A percentile compares a stretch with the other conserved stretches of the same genome.
These are phyloP conservation scores for Leptographium radiaticola DNA, from an alignment of 2,329 filamentous ascomycete genomes.

Conservation along the genomic window DNA sequence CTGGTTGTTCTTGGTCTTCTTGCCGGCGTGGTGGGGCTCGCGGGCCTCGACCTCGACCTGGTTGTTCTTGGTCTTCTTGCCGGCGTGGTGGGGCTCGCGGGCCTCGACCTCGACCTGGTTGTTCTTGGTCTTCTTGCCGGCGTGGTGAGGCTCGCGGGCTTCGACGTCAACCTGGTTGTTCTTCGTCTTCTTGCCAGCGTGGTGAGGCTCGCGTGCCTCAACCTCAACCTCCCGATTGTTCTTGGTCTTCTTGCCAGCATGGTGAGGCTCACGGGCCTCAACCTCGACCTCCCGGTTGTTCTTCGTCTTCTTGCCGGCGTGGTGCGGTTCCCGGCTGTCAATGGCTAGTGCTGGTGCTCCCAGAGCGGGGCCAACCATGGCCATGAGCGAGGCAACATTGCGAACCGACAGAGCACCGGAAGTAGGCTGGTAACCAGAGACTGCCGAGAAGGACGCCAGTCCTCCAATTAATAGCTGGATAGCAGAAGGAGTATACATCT, in stretches of 20 bases:
- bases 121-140: slow-evolving; percentile 10
- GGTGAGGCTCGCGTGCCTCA: slow-evolving; percentile 9
- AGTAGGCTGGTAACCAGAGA: slow-evolving; percentile 16
- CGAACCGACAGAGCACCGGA: slow-evolving; percentile 11
- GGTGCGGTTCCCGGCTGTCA: slow-evolving; percentile 10
- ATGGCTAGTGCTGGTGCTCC: slow-evolving; percentile 9
- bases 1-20: slow-evolving; percentile 7
- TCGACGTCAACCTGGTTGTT: slow-evolving; percentile 10
- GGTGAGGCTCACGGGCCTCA: slow-evolving; percentile 8
- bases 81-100: slow-evolving; percentile 8
- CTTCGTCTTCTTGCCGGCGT: slow-evolving; percentile 10
- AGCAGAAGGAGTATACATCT: slow-evolving; percentile 19
- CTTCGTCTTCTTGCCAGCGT: slow-evolving; percentile 6
- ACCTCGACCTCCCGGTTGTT: slow-evolving; percentile 2
- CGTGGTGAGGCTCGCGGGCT: slow-evolving; percentile 10
- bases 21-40: slow-evolving; percentile 10
- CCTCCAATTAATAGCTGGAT: slow-evolving; percentile 17
- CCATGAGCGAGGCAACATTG: slow-evolving; percentile 15
- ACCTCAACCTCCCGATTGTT: slow-evolving; percentile 9
- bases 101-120: neutral
- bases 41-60: neutral
- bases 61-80: slow-evolving; percentile 9
- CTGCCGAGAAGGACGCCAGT: slow-evolving; percentile 18
- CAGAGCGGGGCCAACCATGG: slow-evolving; percentile 15
- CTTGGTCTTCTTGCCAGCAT: slow-evolving; percentile 6